A percentile compares a stretch with the other conserved stretches of the same genome.
These are phyloP conservation scores for Metschnikowia peoriensis DNA, from an alignment of 805 yeast genomes.

Conservation along the genomic window DNA sequence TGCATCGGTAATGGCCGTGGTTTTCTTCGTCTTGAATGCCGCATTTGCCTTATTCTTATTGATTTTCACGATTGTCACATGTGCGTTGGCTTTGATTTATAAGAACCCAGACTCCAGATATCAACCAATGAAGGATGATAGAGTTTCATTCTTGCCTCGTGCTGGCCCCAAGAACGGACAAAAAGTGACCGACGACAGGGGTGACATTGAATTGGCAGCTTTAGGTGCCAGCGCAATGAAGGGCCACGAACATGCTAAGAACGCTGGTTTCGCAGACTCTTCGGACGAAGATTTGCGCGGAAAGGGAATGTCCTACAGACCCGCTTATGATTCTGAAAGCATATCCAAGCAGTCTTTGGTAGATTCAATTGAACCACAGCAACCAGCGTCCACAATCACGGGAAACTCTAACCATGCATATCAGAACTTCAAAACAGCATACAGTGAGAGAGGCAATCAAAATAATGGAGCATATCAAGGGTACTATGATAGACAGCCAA, in stretches of 20 bases:
- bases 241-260: conserved; percentile 48
- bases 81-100: conserved; percentile 76
- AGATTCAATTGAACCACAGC: conserved; percentile 36
- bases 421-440: conserved; percentile 22
- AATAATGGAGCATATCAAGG: conserved; percentile 10
- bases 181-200: conserved; percentile 27
- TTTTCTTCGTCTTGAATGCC: conserved; percentile 87
- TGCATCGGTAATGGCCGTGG: conserved; percentile 89
- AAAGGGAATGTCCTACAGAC: conserved; percentile 8
- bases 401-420: conserved; percentile 37
- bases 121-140: conserved; percentile 94
- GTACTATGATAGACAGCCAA: conserved; percentile 9
- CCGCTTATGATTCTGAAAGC: conserved; percentile 14
- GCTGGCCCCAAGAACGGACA: conserved; percentile 35
- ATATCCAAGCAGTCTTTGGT: conserved; percentile 14
- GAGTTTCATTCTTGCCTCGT: conserved; percentile 90
- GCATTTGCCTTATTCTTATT: conserved; percentile 78
- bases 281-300: conserved; percentile 29
- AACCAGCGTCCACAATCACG: conserved; percentile 42
- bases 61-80: conserved; percentile 83
- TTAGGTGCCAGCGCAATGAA: conserved; percentile 69
- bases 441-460: conserved; percentile 10
- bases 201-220: conserved; percentile 66
- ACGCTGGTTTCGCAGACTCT: conserved; percentile 26
- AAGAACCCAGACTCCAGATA: conserved; percentile 94